A percentile compares a stretch with the other conserved stretches of the same genome.
phyloP scores from a whole-genome alignment of 2,329 filamentous ascomycete species.

The Alternaria triticimaculans region DNA sequence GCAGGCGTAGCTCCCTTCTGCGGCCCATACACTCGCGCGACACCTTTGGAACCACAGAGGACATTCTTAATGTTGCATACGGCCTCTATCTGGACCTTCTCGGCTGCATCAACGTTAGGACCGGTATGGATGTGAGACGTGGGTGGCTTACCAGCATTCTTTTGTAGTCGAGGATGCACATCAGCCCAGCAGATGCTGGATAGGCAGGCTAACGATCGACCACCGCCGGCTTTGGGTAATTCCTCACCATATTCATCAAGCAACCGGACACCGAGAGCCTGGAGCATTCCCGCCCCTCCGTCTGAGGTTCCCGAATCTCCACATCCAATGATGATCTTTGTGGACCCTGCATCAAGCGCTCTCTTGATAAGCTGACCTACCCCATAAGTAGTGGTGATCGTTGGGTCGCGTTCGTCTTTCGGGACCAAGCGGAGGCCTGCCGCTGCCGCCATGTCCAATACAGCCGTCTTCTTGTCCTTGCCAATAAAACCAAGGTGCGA shows the following conservation, averaged over 20 bases:
- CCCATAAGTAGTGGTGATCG: conserved; percentile 59
- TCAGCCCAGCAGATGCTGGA: conserved; percentile 49
- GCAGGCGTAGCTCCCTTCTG: conserved; percentile 58
- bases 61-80: conserved; percentile 62
- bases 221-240: conserved; percentile 52
- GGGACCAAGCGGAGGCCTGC: conserved; percentile 61
- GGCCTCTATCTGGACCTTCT: conserved; percentile 54
- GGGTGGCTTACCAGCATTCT: conserved; percentile 25
- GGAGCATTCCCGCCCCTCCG: conserved; percentile 62
- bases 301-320: conserved; percentile 63
- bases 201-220: conserved; percentile 50
- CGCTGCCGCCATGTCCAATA: conserved; percentile 62
- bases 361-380: conserved; percentile 58
- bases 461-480: conserved; percentile 50
- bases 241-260: conserved; percentile 48
- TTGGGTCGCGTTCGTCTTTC: conserved; percentile 53
- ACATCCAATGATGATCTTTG: conserved; percentile 59
- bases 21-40: conserved; percentile 59
- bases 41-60: conserved; percentile 57
- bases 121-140: not conserved
- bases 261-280: conserved; percentile 58
- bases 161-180: conserved; percentile 49
- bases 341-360: conserved; percentile 56
- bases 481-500: conserved; percentile 58
- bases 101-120: conserved; percentile 17